Conservation (phyloP, 2,329 filamentous ascomycete genomes). For the Colletotrichum magnum region DNA sequence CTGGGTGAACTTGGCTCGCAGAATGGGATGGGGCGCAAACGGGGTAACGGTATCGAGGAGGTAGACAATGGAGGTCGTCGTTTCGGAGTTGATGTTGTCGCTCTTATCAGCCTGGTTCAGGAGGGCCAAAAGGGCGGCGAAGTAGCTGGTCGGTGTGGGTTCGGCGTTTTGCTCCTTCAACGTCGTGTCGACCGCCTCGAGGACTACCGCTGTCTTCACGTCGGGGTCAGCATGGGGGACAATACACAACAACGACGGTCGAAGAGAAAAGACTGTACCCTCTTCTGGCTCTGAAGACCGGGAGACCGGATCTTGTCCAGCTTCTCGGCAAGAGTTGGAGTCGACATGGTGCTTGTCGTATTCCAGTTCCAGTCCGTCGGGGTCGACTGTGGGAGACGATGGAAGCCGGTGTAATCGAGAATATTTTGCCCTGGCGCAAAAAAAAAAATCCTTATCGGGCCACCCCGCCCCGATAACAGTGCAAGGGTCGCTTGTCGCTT, state of each 20-base stretch:
- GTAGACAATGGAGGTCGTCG: conserved; percentile 91
- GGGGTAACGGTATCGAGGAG: conserved; percentile 93
- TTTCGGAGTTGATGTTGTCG: conserved; percentile 82
- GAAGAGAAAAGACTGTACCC: conserved; percentile 66
- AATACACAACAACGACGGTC: conserved; percentile 33
- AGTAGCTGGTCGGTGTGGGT: conserved; percentile 90
- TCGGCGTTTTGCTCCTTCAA: conserved; percentile 89
- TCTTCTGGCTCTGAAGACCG: conserved; percentile 94
- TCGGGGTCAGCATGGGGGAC: conserved; percentile 19
- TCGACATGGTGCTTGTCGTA: conserved; percentile 59
- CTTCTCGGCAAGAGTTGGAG: conserved; percentile 81
- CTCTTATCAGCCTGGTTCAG: conserved; percentile 81
- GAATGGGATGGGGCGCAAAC: conserved; percentile 85
- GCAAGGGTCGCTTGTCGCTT: neutral
- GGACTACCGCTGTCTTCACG: conserved; percentile 82
- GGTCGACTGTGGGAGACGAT: conserved; percentile 35
- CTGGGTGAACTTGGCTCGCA: conserved; percentile 94
- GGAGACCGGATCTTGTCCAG: conserved; percentile 97
- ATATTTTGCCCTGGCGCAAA: conserved; percentile 39
- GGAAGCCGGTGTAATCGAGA: conserved; percentile 26
- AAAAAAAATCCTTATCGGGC: conserved; percentile 43
- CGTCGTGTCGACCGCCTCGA: conserved; percentile 93
- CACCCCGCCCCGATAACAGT: conserved; percentile 40
- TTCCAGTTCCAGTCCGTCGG: conserved; percentile 41
- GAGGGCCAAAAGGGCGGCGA: conserved; percentile 92